phyloP scores from a whole-genome alignment of 371 early-diverging fungal genomes.

The Dichotomocladium elegans region DNA sequence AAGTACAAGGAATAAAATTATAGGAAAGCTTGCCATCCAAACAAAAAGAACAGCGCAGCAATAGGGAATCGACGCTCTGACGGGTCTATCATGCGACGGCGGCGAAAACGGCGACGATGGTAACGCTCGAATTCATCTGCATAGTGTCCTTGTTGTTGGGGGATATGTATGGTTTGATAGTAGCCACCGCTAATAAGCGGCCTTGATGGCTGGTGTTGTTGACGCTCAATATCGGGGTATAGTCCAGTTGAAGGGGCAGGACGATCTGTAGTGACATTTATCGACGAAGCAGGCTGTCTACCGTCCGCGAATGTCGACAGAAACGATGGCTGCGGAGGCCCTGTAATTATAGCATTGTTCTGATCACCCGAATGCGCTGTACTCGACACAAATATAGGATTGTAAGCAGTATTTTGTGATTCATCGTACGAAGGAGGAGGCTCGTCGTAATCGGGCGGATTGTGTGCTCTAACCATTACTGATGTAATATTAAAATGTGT shows the following conservation, averaged over 20 bases:
- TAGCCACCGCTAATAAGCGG: slow-evolving; percentile 1
- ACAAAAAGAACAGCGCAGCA: slow-evolving; percentile 17
- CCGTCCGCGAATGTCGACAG: neutral
- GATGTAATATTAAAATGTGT: too few species aligned
- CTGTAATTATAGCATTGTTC: neutral
- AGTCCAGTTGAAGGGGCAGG: slow-evolving; percentile 1
- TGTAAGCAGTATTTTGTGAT: slow-evolving; percentile 12
- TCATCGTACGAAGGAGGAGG: slow-evolving; percentile 15
- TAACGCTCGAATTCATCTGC: neutral
- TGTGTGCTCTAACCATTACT: slow-evolving; percentile 1
- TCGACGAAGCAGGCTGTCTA: neutral
- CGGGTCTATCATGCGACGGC: slow-evolving; percentile 2
- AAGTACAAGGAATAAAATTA: neutral
- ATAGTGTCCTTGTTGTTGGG: slow-evolving; percentile 1
- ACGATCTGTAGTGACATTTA: neutral
- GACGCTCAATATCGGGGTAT: slow-evolving; percentile 1
- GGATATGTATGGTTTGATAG: slow-evolving; percentile 12
- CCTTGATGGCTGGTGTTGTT: neutral
- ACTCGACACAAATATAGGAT: slow-evolving; percentile 4
- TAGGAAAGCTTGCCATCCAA: slow-evolving; percentile 20
- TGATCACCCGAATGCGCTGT: neutral
- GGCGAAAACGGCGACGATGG: neutral
- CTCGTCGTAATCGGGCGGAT: slow-evolving; percentile 10
- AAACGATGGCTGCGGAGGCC: neutral
- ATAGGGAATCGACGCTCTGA: slow-evolving; percentile 20